These are phyloP conservation scores for Exophiala aquamarina DNA, from an alignment of 2,329 filamentous ascomycete species.

Conservation along the genomic window DNA sequence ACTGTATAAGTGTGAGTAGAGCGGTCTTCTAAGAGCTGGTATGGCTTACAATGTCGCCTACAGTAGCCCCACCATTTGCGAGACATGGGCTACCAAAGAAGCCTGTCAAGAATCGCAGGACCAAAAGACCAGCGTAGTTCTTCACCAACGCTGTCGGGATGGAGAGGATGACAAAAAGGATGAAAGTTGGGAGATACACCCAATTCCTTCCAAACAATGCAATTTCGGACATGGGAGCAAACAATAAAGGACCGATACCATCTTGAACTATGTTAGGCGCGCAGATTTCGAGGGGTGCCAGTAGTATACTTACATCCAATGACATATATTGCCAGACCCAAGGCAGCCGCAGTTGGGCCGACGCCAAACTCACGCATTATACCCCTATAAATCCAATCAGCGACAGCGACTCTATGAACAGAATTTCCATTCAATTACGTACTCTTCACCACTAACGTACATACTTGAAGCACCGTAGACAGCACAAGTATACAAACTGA, in stretches of 20 bases:
- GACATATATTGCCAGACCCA: conserved; percentile 26
- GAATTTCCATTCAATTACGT: not conserved
- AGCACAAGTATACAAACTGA: conserved; percentile 22
- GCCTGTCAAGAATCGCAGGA: conserved; percentile 63
- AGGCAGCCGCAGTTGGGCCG: conserved; percentile 8
- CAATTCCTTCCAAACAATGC: conserved; percentile 66
- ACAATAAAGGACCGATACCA: conserved; percentile 35
- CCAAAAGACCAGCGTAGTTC: conserved; percentile 64
- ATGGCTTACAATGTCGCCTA: conserved; percentile 37
- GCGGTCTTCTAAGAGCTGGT: no score
- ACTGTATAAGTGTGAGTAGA: conserved; percentile 30
- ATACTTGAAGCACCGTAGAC: conserved; percentile 26
- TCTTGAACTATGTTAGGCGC: conserved; percentile 6
- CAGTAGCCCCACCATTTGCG: conserved; percentile 54
- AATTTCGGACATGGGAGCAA: conserved; percentile 66
- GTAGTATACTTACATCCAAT: conserved; percentile 41
- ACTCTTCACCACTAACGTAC: conserved; percentile 24
- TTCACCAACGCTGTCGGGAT: conserved; percentile 64
- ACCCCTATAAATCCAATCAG: conserved; percentile 5
- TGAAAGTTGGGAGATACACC: conserved; percentile 67
- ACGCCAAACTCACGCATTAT: conserved; percentile 20
- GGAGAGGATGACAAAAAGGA: conserved; percentile 65
- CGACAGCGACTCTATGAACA: not conserved
- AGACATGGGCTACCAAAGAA: conserved; percentile 67
- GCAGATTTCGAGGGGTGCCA: not conserved